A percentile compares a stretch with the other conserved stretches of the same genome.
Conservation (phyloP, 192 early-diverging fungal genomes). For the Physocladia obscura region DNA sequence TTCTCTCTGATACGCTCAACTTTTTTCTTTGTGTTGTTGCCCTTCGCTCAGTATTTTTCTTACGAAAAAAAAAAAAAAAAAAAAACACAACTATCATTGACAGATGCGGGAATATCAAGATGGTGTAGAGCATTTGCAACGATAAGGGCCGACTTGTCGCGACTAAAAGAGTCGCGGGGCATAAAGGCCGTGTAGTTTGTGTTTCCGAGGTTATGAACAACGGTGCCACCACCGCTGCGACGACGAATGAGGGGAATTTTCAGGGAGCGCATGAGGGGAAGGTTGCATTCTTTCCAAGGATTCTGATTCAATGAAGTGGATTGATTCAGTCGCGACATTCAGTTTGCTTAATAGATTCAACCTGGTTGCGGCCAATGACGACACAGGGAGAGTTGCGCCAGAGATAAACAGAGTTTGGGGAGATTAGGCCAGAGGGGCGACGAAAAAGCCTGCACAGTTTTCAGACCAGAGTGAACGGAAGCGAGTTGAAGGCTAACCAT, state of each 20-base stretch:
- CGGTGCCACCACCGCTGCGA: conserved; percentile 85
- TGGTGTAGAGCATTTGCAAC: conserved; percentile 73
- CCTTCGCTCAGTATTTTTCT: background rate
- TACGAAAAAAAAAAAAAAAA: background rate
- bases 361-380: conserved; percentile 92
- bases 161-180: conserved; percentile 80
- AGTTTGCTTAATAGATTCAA: background rate
- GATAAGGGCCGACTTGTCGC: conserved; percentile 72
- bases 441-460: conserved; percentile 68
- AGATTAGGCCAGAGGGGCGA: conserved; percentile 56
- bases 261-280: conserved; percentile 63
- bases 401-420: conserved; percentile 74
- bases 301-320: conserved; percentile 58
- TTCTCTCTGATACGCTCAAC: too few species aligned
- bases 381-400: conserved; percentile 87
- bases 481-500: conserved; percentile 46
- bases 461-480: background rate
- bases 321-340: background rate
- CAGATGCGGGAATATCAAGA: conserved; percentile 77
- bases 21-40: background rate
- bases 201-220: conserved; percentile 96
- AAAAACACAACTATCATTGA: conserved; percentile 62
- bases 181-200: conserved; percentile 92
- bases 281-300: conserved; percentile 92
- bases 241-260: conserved; percentile 83